Evolutionary conservation across 176 grass and related monocot species (phyloP), one percentile per base, ranked within the genome.

Genomic region (Metroxylon sagu): DNA sequence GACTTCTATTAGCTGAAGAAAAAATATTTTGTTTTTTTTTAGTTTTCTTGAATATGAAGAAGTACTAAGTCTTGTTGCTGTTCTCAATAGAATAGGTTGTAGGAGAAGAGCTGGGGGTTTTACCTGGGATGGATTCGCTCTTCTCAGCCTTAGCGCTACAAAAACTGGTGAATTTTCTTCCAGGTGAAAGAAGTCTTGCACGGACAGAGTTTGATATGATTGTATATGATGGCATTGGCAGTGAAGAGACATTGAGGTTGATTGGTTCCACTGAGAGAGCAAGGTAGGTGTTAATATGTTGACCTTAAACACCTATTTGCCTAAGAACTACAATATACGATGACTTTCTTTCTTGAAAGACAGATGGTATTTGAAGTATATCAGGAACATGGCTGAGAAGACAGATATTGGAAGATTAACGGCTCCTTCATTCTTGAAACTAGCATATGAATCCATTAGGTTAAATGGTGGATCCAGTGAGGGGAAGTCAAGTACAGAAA

Each of bases 361-460:
- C 52, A 97, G 84, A 54, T 88, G 79, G 62, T 97, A 97, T 35
- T 78, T 97, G 64, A 97, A 86, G 71, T 78, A 83, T 67, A 67
- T 66, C 49, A 85, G 74, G 56, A 86, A 83, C 48, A 53, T 97
- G 75, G 84, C 81, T 56, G 84, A 97, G 71, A 97, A 97, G 71
- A 92, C 87, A 26, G 93, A 97, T 52, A 83, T 97, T 28, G 93
- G 93, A 87, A 80, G 87, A 76, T 70, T 91, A 67, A 78, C 81
- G 62, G 87, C 84, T 78, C 93, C 84, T 58, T 97, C 87, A 16
- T 51, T 91, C 55, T 57, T 91, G 59, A 97, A 91, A 70, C 59
- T 97, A 54, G 62, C 74, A 59, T 91, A 91, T 75, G 93, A 97
- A 69, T 67, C 93, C 16, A 52, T 35, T 49, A 91, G 59, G 55